phyloP scores from a whole-genome alignment of 148 eudicot species.

The Nepenthes gracilis region DNA sequence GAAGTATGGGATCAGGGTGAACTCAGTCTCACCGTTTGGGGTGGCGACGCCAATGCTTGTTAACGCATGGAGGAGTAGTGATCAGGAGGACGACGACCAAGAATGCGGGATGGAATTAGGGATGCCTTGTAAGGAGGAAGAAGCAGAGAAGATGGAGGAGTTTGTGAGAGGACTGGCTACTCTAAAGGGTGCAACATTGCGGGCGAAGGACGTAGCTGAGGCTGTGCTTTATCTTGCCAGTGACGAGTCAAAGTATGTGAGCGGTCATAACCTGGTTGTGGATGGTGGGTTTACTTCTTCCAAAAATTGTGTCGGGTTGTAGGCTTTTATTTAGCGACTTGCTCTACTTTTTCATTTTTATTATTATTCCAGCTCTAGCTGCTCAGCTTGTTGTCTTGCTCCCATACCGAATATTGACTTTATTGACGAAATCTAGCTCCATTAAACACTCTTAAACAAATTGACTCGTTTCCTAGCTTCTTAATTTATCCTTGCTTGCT shows the following conservation, averaged over 20 bases:
- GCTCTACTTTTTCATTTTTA: too few species aligned
- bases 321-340: too few species aligned
- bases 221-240: constrained; percentile 34
- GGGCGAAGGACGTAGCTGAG: constrained; percentile 25
- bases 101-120: neutral
- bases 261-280: constrained; percentile 31
- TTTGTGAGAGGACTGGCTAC: constrained; percentile 15
- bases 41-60: constrained; percentile 33
- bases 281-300: constrained; percentile 35
- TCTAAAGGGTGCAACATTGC: constrained; percentile 22
- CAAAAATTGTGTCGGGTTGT: constrained; percentile 25
- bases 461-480: too few species aligned
- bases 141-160: constrained; percentile 20
- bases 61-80: constrained; percentile 18
- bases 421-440: too few species aligned
- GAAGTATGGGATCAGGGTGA: constrained; percentile 27
- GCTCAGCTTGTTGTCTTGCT: too few species aligned
- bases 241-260: constrained; percentile 32
- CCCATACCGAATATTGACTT: too few species aligned
- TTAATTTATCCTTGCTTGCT: too few species aligned
- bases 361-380: too few species aligned
- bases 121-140: neutral
- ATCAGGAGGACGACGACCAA: constrained; percentile 1
- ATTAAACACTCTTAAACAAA: too few species aligned
- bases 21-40: constrained; percentile 34